Base-by-base conservation (phyloP, 805 yeast species). In the Zygosaccharomyces gambellarensis region DNA sequence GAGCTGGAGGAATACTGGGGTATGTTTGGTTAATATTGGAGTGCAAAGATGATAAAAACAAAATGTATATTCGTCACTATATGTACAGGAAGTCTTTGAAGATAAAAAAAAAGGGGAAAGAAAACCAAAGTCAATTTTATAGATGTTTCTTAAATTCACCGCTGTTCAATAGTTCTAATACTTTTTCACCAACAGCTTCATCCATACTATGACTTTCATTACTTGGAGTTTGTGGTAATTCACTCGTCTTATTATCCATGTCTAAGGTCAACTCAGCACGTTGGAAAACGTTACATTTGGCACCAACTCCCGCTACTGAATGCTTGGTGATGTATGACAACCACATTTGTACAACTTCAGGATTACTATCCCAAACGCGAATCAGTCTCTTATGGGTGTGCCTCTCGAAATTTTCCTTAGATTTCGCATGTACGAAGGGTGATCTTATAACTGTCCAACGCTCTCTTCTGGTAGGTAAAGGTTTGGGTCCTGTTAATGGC, bases 321-420 rank as follows among this genome's bases (percentile, higher is more conserved):
- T 92, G 80, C 67, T 89, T 86, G 57, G 83, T 79, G 48, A 92
- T 72, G 56, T 84, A 85, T 23, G 94, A 80, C 48, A 92, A 73
- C 81, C 90, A 83, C 45, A 87, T 70, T 66, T 94, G 96, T 39
- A 94, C 72, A 4, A 86, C 84, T 62, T 88, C 96, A 1, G 90
- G 84, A 51, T 86, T 82, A 14, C 96, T 80, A 67, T 94, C 98
- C 76, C 80, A 90, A 27, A 89, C 86, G 57, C 76, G 77, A 56
- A 94, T 74, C 52, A 79, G 67, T 54, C 95, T 80, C 59, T 84
- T 81, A 67, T 81, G 87, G 1, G 98, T 94, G 43, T 80, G 77
- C 72, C 98, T 83, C 72, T 87, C 87, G 71, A 87, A 94, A 74
- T 92, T 94, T 72, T 92, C 96, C 71, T 94, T 94, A 8, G 94